A percentile compares a stretch with the other conserved stretches of the same genome.
Conservation (phyloP, 257 asterid species). For the Eucommia ulmoides region DNA sequence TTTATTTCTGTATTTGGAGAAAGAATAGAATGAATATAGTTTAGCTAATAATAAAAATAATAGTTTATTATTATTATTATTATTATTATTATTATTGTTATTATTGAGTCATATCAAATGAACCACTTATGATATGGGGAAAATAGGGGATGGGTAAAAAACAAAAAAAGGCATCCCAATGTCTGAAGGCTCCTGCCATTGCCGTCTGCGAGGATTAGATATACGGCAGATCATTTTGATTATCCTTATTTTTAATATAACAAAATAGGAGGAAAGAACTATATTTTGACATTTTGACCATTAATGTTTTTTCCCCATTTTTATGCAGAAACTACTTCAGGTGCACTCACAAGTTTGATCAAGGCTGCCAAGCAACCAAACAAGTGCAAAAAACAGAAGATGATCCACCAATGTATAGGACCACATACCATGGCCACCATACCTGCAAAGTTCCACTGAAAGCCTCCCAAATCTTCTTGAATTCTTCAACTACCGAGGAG, state of each 20-base stretch:
- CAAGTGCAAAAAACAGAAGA: conserved; percentile 48
- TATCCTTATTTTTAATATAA: too few species aligned
- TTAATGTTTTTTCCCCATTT: not conserved
- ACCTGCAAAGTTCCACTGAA: conserved; percentile 23
- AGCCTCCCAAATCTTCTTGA: conserved; percentile 14
- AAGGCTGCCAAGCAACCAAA: conserved; percentile 51
- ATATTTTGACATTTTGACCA: too few species aligned
- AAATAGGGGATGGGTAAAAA: too few species aligned
- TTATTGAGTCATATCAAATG: too few species aligned
- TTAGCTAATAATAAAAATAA: not conserved
- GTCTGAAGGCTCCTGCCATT: too few species aligned
- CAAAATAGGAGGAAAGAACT: too few species aligned
- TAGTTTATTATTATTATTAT: too few species aligned
- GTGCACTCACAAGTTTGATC: conserved; percentile 64
- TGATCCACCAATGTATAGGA: conserved; percentile 31
- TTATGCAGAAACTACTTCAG: conserved; percentile 51
- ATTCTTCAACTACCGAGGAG: conserved; percentile 4
- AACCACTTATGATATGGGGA: too few species aligned
- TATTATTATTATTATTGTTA: too few species aligned
- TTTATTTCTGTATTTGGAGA: not conserved
- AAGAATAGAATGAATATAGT: not conserved
- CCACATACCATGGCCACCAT: conserved; percentile 51
- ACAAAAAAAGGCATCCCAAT: too few species aligned
- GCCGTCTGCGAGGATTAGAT: too few species aligned
- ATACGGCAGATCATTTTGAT: too few species aligned